phyloP scores from a whole-genome alignment of 1,284 basidiomycete species.

The Meira miltonrushii region DNA sequence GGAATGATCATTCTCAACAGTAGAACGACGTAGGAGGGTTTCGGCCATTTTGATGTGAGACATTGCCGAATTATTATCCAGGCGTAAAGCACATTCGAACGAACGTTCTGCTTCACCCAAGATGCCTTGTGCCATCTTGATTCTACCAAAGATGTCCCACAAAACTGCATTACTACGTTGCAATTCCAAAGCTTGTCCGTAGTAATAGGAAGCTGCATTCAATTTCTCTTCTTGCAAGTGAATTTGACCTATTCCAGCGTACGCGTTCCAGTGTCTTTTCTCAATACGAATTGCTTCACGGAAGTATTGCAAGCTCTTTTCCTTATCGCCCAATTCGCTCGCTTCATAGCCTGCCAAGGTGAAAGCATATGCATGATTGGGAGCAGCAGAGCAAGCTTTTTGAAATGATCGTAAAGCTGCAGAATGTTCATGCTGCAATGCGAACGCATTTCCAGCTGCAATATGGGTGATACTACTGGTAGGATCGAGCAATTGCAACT shows the following conservation, averaged over 20 bases:
- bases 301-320: conserved; percentile 43
- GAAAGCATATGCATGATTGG: conserved; percentile 47
- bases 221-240: conserved; percentile 34
- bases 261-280: conserved; percentile 48
- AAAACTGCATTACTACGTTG: conserved; percentile 40
- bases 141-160: conserved; percentile 29
- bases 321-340: conserved; percentile 38
- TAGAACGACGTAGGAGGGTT: background rate
- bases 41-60: conserved; percentile 23
- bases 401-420: conserved; percentile 45
- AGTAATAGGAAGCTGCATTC: conserved; percentile 36
- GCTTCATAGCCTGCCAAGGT: conserved; percentile 50
- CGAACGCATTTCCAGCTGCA: conserved; percentile 47
- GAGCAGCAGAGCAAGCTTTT: conserved; percentile 37
- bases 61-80: conserved; percentile 20
- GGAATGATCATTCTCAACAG: conserved; percentile 3
- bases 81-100: conserved; percentile 17
- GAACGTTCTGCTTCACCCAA: conserved; percentile 8
- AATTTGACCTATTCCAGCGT: conserved; percentile 43
- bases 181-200: conserved; percentile 35
- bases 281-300: conserved; percentile 42
- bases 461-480: conserved; percentile 37
- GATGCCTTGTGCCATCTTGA: conserved; percentile 24
- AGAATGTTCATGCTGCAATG: conserved; percentile 45
- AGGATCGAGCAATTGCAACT: conserved; percentile 32